A percentile compares a stretch with the other conserved stretches of the same genome.
phyloP scores from a whole-genome alignment of 1,284 basidiomycete genomes.

The Pascua guehoae region DNA sequence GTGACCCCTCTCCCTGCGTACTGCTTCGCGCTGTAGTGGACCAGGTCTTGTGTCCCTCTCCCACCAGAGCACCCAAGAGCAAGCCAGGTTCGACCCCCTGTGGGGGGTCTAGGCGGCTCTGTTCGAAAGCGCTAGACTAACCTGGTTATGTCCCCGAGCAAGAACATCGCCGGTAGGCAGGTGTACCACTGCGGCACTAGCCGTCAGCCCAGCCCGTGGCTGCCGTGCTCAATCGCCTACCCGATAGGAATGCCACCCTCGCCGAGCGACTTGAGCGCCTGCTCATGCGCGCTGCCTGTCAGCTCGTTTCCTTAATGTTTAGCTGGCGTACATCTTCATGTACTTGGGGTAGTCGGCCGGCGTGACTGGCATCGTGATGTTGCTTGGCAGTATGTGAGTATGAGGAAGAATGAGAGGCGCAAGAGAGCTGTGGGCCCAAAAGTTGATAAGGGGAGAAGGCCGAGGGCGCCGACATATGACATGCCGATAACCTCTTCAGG shows the following conservation, averaged over 20 bases:
- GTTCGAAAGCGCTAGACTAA: too few species aligned
- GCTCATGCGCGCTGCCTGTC: slow-evolving; percentile 25
- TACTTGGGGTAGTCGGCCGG: slow-evolving; percentile 25
- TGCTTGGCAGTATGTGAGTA: not conserved
- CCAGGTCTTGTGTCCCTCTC: too few species aligned
- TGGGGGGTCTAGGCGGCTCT: too few species aligned
- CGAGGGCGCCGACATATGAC: too few species aligned
- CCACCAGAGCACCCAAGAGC: too few species aligned
- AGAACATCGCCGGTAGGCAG: slow-evolving; percentile 32
- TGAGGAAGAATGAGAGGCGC: too few species aligned
- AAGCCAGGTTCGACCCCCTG: too few species aligned
- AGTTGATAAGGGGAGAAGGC: too few species aligned
- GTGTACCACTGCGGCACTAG: slow-evolving; percentile 32
- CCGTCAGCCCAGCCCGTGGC: slow-evolving; percentile 1
- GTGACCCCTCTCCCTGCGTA: too few species aligned
- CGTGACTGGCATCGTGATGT: slow-evolving; percentile 14
- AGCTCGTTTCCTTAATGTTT: not conserved
- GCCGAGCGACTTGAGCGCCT: slow-evolving; percentile 25
- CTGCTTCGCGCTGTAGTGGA: too few species aligned
- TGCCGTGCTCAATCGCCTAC: slow-evolving; percentile 10
- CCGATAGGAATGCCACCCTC: slow-evolving; percentile 43
- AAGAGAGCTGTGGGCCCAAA: too few species aligned
- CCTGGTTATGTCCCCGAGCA: slow-evolving; percentile 25
- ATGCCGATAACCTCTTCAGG: too few species aligned
- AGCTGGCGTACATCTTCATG: slow-evolving; percentile 25